Percentiles rank a stretch among this genome's conserved stretches.
phyloP scores from a whole-genome alignment of 2,329 filamentous ascomycete species.

The Fusarium pseudograminearum region DNA sequence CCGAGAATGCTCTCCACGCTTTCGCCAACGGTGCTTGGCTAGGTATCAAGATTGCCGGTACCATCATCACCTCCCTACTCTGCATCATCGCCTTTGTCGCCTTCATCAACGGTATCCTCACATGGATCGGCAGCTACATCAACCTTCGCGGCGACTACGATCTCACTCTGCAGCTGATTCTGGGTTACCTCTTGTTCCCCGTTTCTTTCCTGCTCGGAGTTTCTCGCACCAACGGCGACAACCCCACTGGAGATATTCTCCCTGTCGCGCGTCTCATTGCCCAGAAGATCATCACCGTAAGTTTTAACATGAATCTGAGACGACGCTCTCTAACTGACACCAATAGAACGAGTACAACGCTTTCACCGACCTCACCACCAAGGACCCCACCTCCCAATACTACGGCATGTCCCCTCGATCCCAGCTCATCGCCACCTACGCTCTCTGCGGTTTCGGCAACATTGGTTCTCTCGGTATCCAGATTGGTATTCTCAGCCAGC shows the following conservation, averaged over 20 bases:
- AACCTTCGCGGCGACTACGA: constrained; percentile 73
- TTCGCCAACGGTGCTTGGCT: constrained; percentile 88
- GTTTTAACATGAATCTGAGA: constrained; percentile 27
- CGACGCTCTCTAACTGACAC: constrained; percentile 19
- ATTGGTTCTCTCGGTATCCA: constrained; percentile 89
- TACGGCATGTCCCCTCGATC: constrained; percentile 74
- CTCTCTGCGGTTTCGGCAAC: constrained; percentile 86
- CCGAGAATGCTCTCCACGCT: constrained; percentile 85
- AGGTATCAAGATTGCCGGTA: constrained; percentile 86
- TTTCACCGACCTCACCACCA: constrained; percentile 65
- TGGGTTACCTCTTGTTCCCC: constrained; percentile 83
- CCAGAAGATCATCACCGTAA: constrained; percentile 81
- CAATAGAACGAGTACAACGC: constrained; percentile 81
- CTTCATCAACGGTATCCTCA: constrained; percentile 80
- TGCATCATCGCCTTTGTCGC: constrained; percentile 84
- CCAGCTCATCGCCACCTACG: constrained; percentile 85
- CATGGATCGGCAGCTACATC: constrained; percentile 86
- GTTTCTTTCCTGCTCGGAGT: constrained; percentile 86
- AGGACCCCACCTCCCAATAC: constrained; percentile 71
- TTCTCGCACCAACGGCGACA: constrained; percentile 55
- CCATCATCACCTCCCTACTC: constrained; percentile 82
- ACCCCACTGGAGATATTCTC: constrained; percentile 66
- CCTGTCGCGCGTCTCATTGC: constrained; percentile 84
- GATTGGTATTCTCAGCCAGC: constrained; percentile 86
- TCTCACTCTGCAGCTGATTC: constrained; percentile 78